Evolutionary conservation across 2,329 filamentous ascomycete species (phyloP).

Genomic region (Akanthomyces muscarius): DNA sequence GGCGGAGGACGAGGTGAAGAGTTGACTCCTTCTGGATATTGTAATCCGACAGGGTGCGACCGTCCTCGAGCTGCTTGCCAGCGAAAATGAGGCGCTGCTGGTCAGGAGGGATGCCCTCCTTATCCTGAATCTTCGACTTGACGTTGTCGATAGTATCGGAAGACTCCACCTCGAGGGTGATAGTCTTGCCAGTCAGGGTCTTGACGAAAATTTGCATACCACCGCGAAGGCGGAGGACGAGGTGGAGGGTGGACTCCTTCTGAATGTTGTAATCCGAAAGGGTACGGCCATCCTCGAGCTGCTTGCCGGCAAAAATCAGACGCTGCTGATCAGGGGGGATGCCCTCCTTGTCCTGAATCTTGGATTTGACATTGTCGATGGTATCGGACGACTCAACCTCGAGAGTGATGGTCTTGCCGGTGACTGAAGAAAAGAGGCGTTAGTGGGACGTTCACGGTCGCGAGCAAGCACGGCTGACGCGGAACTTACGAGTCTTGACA

Average conservation of each 20-base stretch:
- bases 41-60: slow-evolving; percentile 85
- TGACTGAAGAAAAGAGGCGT: slow-evolving; percentile 46
- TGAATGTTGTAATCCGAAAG: slow-evolving; percentile 55
- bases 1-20: slow-evolving; percentile 79
- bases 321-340: slow-evolving; percentile 96
- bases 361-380: slow-evolving; percentile 9
- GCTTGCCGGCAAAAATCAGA: slow-evolving; percentile 93
- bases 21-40: slow-evolving; percentile 94
- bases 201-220: slow-evolving; percentile 73
- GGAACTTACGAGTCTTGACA: slow-evolving; percentile 83
- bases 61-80: slow-evolving; percentile 93
- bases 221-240: slow-evolving; percentile 68
- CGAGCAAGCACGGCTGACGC: slow-evolving; percentile 19
- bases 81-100: slow-evolving; percentile 95
- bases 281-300: slow-evolving; percentile 80
- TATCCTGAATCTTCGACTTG: slow-evolving; percentile 96
- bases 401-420: slow-evolving; percentile 54
- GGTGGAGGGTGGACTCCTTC: slow-evolving; percentile 66
- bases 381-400: slow-evolving; percentile 9
- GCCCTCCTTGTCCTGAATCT: slow-evolving; percentile 11
- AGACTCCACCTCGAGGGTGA: slow-evolving; percentile 84
- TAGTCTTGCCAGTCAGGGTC: slow-evolving; percentile 89
- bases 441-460: slow-evolving; percentile 18
- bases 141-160: slow-evolving; percentile 94
- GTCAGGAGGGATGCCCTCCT: slow-evolving; percentile 93